A percentile compares a stretch with the other conserved stretches of the same genome.
Conservation (phyloP, 2,329 filamentous ascomycete genomes). For the Epichloe uncinata region DNA sequence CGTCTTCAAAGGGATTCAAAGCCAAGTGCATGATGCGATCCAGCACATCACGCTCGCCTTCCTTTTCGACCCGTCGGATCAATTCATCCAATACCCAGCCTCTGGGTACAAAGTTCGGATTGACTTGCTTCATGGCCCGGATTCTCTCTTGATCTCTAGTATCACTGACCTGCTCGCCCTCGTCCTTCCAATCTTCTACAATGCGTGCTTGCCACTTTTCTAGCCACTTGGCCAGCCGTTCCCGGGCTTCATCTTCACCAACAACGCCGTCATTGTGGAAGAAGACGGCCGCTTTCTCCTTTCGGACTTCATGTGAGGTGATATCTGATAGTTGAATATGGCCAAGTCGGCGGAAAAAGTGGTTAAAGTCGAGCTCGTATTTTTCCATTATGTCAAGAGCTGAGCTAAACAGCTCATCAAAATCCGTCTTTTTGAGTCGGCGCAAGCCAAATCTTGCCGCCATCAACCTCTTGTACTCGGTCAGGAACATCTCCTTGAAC, state of each 20-base stretch:
- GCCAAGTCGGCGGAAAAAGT: constrained; percentile 77
- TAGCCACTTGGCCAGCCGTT: constrained; percentile 65
- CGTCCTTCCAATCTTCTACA: constrained; percentile 60
- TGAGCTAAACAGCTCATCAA: constrained; percentile 69
- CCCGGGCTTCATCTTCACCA: constrained; percentile 50
- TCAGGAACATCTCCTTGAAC: constrained; percentile 74
- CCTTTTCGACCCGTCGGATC: constrained; percentile 77
- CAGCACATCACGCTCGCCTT: constrained; percentile 67
- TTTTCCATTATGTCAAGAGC: constrained; percentile 69
- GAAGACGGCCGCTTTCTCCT: constrained; percentile 54
- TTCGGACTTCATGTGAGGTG: constrained; percentile 48
- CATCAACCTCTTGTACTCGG: constrained; percentile 86
- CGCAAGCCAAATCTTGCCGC: constrained; percentile 63
- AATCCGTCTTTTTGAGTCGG: constrained; percentile 56
- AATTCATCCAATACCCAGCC: constrained; percentile 91
- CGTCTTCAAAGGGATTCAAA: constrained; percentile 70
- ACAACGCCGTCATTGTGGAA: constrained; percentile 62
- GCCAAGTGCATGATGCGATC: constrained; percentile 70
- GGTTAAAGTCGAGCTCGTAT: constrained; percentile 81
- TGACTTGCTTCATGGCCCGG: constrained; percentile 67
- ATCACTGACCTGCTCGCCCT: constrained; percentile 22
- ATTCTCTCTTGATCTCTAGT: constrained; percentile 49
- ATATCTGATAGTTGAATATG: constrained; percentile 48
- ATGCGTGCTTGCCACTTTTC: constrained; percentile 61
- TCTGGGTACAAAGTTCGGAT: constrained; percentile 84